Evolutionary conservation across 1,284 basidiomycete genomes (phyloP).

Genomic region (Tremellales sp.): DNA sequence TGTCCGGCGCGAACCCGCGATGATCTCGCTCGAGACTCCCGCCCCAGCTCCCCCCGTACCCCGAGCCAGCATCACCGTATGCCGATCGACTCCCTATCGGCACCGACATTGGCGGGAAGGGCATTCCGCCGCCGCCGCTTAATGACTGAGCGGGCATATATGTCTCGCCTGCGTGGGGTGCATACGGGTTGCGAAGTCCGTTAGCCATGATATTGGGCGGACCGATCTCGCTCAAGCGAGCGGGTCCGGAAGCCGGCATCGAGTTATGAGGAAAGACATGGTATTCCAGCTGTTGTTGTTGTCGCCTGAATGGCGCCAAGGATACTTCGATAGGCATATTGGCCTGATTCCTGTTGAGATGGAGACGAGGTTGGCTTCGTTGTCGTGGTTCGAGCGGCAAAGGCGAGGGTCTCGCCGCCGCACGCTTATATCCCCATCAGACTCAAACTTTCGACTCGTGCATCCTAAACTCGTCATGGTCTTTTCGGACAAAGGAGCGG

Average conservation of each 20-base stretch:
- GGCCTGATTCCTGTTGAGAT: no score
- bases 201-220: conserved; percentile 24
- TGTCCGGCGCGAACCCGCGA: conserved; percentile 26
- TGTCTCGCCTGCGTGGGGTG: conserved; percentile 25
- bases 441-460: no score
- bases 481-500: no score
- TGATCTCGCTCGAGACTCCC: conserved; percentile 25
- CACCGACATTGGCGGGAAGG: conserved; percentile 1
- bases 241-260: conserved; percentile 8
- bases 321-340: conserved; percentile 28
- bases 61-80: conserved; percentile 11
- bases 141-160: conserved; percentile 19
- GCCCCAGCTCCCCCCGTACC: conserved; percentile 31
- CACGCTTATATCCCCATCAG: no score
- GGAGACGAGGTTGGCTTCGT: no score
- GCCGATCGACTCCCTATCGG: not conserved
- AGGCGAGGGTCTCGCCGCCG: no score
- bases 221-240: conserved; percentile 8
- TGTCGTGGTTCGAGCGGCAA: no score
- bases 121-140: not conserved
- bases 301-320: conserved; percentile 12
- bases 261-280: conserved; percentile 1
- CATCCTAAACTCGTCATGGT: no score
- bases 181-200: conserved; percentile 31
- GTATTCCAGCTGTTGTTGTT: conserved; percentile 11